These are phyloP conservation scores for Coelastrella sp. DNA, from an alignment of 139 green algal species.

Conservation along the genomic window DNA sequence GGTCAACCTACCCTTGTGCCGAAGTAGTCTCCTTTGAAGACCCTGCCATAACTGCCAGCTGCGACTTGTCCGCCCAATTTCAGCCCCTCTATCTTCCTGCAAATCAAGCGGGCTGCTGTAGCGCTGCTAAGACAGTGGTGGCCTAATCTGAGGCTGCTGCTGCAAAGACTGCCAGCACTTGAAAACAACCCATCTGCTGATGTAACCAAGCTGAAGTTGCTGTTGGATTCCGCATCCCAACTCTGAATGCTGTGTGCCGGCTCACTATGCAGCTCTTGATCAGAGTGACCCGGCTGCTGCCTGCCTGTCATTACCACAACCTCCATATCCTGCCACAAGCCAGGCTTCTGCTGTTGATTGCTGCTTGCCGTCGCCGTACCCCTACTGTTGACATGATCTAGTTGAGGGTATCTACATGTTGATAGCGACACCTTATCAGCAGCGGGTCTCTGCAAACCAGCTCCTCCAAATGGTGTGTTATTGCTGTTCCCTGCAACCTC, in stretches of 20 bases:
- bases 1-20: not conserved
- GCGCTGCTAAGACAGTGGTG: not conserved
- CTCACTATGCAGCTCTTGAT: too few species aligned
- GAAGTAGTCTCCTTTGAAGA: constrained; percentile 34
- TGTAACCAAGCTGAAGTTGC: not conserved
- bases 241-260: too few species aligned
- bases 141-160: not conserved
- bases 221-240: not conserved
- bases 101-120: constrained; percentile 5
- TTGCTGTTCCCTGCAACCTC: not conserved
- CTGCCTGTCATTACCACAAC: not conserved
- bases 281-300: too few species aligned
- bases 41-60: not conserved
- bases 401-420: not conserved
- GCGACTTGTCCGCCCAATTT: constrained; percentile 27
- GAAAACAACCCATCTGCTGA: too few species aligned
- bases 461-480: too few species aligned
- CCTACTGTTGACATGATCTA: not conserved
- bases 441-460: too few species aligned
- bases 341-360: not conserved
- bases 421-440: not conserved
- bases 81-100: constrained; percentile 21
- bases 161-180: too few species aligned
- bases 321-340: not conserved
- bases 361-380: not conserved